Conservation (phyloP, 352 stramenopile genomes). For the Plasmopara halstedii region DNA sequence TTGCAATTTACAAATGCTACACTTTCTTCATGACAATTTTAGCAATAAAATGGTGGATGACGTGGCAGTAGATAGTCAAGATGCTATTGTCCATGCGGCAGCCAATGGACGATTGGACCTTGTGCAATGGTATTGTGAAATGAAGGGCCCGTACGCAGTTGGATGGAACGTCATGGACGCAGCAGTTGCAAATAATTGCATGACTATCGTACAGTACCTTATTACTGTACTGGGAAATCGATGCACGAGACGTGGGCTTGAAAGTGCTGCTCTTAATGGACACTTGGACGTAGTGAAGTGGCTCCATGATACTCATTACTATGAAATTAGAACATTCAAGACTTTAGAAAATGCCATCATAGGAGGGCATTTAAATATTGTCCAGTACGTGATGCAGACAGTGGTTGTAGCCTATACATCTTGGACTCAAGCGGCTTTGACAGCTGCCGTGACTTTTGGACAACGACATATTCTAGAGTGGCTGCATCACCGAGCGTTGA, state of each 20-base stretch:
- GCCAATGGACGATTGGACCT: slow-evolving; percentile 26
- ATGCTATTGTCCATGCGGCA: slow-evolving; percentile 28
- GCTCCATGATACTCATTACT: slow-evolving; percentile 29
- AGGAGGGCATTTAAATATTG: slow-evolving; percentile 29
- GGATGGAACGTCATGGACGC: slow-evolving; percentile 40
- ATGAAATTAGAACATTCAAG: slow-evolving; percentile 29
- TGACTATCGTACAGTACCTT: slow-evolving; percentile 32
- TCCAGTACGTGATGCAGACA: slow-evolving; percentile 32
- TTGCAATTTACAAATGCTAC: slow-evolving; percentile 27
- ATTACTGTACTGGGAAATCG: slow-evolving; percentile 26
- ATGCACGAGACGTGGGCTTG: slow-evolving; percentile 31
- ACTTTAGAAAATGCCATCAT: slow-evolving; percentile 35
- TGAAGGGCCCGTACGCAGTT: slow-evolving; percentile 32
- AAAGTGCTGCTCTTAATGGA: slow-evolving; percentile 25
- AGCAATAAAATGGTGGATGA: slow-evolving; percentile 31
- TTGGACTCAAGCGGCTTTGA: slow-evolving; percentile 29
- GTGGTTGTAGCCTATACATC: slow-evolving; percentile 27
- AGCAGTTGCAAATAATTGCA: slow-evolving; percentile 30
- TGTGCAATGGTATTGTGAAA: slow-evolving; percentile 31
- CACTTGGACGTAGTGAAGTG: slow-evolving; percentile 29
- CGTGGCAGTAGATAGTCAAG: slow-evolving; percentile 21
- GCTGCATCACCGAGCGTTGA: slow-evolving; percentile 21
- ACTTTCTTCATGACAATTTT: slow-evolving; percentile 27
- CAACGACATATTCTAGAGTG: slow-evolving; percentile 25
- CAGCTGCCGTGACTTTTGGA: slow-evolving; percentile 17